phyloP scores from a whole-genome alignment of 805 yeast genomes.

The Clavispora asparagi region DNA sequence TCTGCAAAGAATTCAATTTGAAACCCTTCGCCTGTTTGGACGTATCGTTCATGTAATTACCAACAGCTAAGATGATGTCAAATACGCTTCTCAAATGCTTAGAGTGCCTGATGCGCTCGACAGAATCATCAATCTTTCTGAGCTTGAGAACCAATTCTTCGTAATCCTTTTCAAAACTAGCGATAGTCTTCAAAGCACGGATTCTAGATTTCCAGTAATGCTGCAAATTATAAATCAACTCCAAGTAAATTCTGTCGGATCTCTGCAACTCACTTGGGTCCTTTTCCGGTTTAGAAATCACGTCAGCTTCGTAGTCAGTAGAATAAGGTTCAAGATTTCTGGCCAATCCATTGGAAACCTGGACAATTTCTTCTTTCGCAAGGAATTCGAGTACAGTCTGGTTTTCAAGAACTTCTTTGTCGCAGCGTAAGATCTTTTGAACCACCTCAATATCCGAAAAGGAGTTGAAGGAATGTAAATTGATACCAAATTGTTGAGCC shows the following conservation, averaged over 20 bases:
- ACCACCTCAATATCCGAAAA: conserved; percentile 63
- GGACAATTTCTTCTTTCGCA: conserved; percentile 66
- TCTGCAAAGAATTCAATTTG: conserved; percentile 60
- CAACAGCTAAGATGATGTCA: conserved; percentile 64
- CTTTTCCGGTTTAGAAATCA: conserved; percentile 43
- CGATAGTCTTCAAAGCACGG: conserved; percentile 68
- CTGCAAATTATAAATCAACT: conserved; percentile 75
- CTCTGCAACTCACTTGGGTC: conserved; percentile 76
- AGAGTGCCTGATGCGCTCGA: conserved; percentile 49
- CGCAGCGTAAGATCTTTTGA: conserved; percentile 68
- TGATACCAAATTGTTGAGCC: conserved; percentile 93
- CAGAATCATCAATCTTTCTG: conserved; percentile 55
- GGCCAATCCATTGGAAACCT: conserved; percentile 65
- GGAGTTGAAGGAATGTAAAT: conserved; percentile 70
- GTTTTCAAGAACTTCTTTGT: conserved; percentile 61
- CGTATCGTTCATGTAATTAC: conserved; percentile 74
- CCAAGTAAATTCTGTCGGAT: conserved; percentile 80
- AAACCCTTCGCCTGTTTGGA: conserved; percentile 68
- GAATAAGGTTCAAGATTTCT: conserved; percentile 78
- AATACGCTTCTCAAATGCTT: conserved; percentile 52
- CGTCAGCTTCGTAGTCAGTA: conserved; percentile 52
- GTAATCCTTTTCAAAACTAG: conserved; percentile 75
- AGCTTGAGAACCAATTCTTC: conserved; percentile 64
- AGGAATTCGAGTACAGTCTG: conserved; percentile 80
- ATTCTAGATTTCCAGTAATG: conserved; percentile 92